Base-by-base conservation (phyloP, 352 stramenopile genomes). In the Aphanomyces cochlioides region DNA sequence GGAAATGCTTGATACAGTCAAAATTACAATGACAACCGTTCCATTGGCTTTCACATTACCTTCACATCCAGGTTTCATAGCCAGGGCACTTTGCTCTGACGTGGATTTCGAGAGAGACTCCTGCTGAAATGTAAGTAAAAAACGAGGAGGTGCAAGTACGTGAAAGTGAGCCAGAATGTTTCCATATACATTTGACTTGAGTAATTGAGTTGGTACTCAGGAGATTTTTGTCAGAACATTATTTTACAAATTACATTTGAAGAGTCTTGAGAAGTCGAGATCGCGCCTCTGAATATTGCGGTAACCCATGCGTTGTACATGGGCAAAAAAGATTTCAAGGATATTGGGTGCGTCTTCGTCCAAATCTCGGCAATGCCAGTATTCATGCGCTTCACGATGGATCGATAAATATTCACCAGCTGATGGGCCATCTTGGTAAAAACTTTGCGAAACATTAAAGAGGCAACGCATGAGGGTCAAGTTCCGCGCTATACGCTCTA, bases 231-330 rank as follows among this genome's bases (percentile, higher is more conserved):
- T 28, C 28, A 28, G 28, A 28, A 28, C 28, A 28, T 28, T 28
- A 0, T 28, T 28, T 61, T 61, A 61, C 2, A 61, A 45, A 7
- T 39, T 2, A 3, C 54, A 61, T 12, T 17, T 28, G 43, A 61
- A 61, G 7, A 61, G 34, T 12, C 34, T 37, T 12, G 54, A 7
- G 36, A 61, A 61, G 21, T 61, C 54, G 7, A 13, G 1, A 37
- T 61, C 54, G 54, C 34, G 54, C 19, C 28, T 45, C n/a, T 61
- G 54, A 37, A 61, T 61, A 37, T 61, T 61, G 54, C 54, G 54
- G 36, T 61, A 61, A n/a, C 54, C 54, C 15, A 61, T 28, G 17
- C 7, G 13, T 7, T 13, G 54, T 5, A 61, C 54, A 40, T 61
- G 54, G 7, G 10, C 28, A 37, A 28, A 39, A 39, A 61, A 61